These are phyloP conservation scores for Calonectria pteridis DNA, from an alignment of 2,329 filamentous ascomycete species.

Conservation along the genomic window DNA sequence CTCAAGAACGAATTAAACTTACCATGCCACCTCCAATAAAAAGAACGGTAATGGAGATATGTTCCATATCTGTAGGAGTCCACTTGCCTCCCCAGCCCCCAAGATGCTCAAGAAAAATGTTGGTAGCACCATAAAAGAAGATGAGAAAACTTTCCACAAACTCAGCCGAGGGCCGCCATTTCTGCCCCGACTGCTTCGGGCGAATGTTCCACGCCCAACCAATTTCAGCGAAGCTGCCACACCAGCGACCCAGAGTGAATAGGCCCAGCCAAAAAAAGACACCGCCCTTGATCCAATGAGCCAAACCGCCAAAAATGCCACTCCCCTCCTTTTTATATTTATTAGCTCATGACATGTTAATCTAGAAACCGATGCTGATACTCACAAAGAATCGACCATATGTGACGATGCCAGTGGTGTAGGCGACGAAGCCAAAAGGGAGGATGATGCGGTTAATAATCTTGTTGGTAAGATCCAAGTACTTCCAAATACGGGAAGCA, in stretches of 20 bases:
- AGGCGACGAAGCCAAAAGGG: constrained; percentile 79
- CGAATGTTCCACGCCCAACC: constrained; percentile 97
- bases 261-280: constrained; percentile 96
- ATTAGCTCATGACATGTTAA: constrained; percentile 7
- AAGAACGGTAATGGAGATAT: constrained; percentile 91
- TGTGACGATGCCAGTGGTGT: constrained; percentile 79
- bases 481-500: constrained; percentile 67
- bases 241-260: constrained; percentile 88
- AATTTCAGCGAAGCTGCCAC: constrained; percentile 88
- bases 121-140: constrained; percentile 88
- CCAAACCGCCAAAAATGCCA: constrained; percentile 84
- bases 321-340: constrained; percentile 67
- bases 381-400: constrained; percentile 89
- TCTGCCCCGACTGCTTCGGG: constrained; percentile 67
- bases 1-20: constrained; percentile 50
- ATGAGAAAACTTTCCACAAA: constrained; percentile 92
- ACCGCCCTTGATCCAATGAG: constrained; percentile 94
- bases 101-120: constrained; percentile 93
- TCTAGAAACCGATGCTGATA: not conserved
- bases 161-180: constrained; percentile 84
- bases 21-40: constrained; percentile 94
- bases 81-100: constrained; percentile 78
- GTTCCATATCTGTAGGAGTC: constrained; percentile 86
- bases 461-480: constrained; percentile 72
- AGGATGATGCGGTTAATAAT: constrained; percentile 82